Conservation (phyloP, 768 basidiomycete species). For the Phanerochaete sordida region DNA sequence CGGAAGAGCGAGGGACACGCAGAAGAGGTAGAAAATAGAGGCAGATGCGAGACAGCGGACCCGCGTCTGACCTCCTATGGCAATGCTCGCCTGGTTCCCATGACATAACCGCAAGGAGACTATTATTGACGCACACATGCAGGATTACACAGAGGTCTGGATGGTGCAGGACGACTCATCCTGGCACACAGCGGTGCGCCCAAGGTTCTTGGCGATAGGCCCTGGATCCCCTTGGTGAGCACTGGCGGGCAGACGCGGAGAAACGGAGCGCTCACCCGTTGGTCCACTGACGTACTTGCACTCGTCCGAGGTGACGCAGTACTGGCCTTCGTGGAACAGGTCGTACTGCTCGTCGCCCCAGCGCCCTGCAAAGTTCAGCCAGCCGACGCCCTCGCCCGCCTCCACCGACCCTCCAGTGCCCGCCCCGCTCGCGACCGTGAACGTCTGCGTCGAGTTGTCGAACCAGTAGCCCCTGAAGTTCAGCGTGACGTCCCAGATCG, state of each 20-base stretch:
- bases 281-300: slow-evolving; percentile 23
- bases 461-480: slow-evolving; percentile 28
- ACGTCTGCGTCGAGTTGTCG: slow-evolving; percentile 17
- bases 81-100: not conserved
- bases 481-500: slow-evolving; percentile 24
- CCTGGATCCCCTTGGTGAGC: slow-evolving; percentile 11
- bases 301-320: slow-evolving; percentile 18
- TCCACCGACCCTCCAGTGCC: slow-evolving; percentile 11
- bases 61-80: not conserved
- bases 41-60: not conserved
- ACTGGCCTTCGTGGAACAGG: slow-evolving; percentile 21
- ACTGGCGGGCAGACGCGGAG: not conserved
- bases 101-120: not conserved
- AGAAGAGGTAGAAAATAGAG: not conserved
- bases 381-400: slow-evolving; percentile 21
- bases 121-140: not conserved
- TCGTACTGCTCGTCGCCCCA: slow-evolving; percentile 29
- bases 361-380: slow-evolving; percentile 21
- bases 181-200: slow-evolving; percentile 21
- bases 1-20: not conserved
- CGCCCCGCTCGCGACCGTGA: slow-evolving; percentile 18
- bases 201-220: slow-evolving; percentile 23
- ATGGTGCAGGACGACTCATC: slow-evolving; percentile 19
- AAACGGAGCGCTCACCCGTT: slow-evolving; percentile 18
- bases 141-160: slow-evolving; percentile 12